These are phyloP conservation scores for Chlorella ohadii DNA, from an alignment of 139 green algal genomes.

Conservation along the genomic window DNA sequence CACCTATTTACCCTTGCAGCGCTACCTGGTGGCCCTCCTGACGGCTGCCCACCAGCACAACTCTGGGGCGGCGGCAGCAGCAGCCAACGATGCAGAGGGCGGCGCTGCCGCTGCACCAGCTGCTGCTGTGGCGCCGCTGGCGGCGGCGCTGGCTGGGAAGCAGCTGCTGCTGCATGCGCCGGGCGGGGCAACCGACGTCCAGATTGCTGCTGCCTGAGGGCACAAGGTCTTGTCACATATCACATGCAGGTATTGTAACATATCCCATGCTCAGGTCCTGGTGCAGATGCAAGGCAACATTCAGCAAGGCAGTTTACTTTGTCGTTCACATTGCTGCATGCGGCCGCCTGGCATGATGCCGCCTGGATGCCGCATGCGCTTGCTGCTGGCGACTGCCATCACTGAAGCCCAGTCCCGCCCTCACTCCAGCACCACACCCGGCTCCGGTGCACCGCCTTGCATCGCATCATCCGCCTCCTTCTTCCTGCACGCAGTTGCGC, in stretches of 20 bases:
- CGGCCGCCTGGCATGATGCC: too few relatives aligned
- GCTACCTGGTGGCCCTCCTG: constrained; percentile 30
- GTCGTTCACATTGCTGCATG: too few relatives aligned
- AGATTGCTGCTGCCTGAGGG: neutral
- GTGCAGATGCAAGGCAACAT: too few relatives aligned
- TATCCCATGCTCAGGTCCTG: too few relatives aligned
- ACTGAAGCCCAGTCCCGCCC: too few relatives aligned
- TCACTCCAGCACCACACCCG: constrained; percentile 8
- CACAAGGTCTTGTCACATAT: too few relatives aligned
- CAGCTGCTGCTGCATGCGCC: constrained; percentile 5
- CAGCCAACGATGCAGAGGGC: neutral
- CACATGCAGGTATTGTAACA: too few relatives aligned
- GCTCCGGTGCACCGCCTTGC: neutral
- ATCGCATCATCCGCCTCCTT: constrained; percentile 24
- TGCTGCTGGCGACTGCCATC: too few relatives aligned
- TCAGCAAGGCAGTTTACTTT: too few relatives aligned
- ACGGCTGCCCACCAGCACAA: constrained; percentile 27
- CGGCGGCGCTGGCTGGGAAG: neutral
- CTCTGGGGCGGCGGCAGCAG: constrained; percentile 1
- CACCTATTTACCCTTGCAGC: neutral
- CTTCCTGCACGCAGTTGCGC: neutral
- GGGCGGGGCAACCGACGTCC: neutral
- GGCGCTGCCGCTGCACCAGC: neutral
- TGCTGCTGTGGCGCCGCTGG: neutral
- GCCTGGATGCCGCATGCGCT: too few relatives aligned